Evolutionary conservation across 2,329 filamentous ascomycete genomes (phyloP), one percentile per base, ranked within the genome.

Genomic region (Epichloe sibirici): DNA sequence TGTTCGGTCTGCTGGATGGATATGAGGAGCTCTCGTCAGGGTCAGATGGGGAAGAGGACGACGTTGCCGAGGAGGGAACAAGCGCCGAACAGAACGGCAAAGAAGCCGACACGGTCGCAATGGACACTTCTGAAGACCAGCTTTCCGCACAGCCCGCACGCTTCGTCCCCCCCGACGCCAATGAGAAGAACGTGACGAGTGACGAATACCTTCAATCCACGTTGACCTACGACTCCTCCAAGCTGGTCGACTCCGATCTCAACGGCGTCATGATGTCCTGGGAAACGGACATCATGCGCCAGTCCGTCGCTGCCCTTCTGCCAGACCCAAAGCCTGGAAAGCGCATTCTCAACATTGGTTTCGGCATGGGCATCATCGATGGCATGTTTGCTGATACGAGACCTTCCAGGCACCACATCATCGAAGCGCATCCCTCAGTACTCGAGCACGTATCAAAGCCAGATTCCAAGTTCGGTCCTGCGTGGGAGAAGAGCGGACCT

Each of bases 191-290:
- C 34, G 79, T 86, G 55, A 83, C 79, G 48, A 85, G 78, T 61
- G 76, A 79, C 45, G 76, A 80, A 42, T 90, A 90, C 63, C 78
- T 91, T 45, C 75, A 78, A 47, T 86, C 83, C 0, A 71, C 75
- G 28, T 73, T 89, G 23, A 82, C 77, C 13, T 85, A 86, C 67
- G 74, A 77, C 48, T 72, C 78, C 53, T 77, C 77, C 57, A 84
- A 84, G 55, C 77, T 93, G 2, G 76, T 93, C 6, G 88, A 93
- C 63, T 75, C 80, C 3, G 79, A 82, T 57, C 77, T 82, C 56
- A 95, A 95, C 65, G 88, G 87, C 50, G 87, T 95, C 45, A 95
- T 95, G 89, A 95, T 95, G 89, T 78, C 83, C 40, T 95, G 89
- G 89, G 89, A 95, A 68, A 86, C 83, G 2, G 81, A 83, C 57